Base-by-base conservation (phyloP, 306 rosid species). In the Boehmeria nivea region DNA sequence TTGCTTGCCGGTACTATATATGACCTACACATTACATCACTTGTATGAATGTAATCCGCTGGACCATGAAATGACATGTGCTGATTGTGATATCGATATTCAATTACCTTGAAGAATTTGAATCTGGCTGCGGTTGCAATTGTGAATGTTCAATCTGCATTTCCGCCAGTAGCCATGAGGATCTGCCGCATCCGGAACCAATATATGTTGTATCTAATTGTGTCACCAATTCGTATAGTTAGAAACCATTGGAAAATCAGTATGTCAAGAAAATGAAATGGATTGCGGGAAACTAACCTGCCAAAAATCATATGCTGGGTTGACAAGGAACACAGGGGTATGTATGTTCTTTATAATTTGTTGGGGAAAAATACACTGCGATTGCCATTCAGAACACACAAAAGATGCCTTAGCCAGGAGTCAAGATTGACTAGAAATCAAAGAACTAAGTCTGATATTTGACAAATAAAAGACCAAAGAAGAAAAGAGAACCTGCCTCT, bases 221-320 rank as follows among this genome's bases (percentile, higher is more conserved):
- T 60, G 45, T 69, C 15, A 31, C 61, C 34, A 51, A 64, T 58
- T 64, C 34, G 57, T 15, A 54, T 50, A 44, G 20, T 51, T 24
- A 11, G 59, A 53, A 61, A 13, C 33, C 63, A 53, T 42, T 12
- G 52, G 60, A 31, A 46, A 61, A 52, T 3, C 49, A 27, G 55
- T 31, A 48, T 36, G n/a, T 18, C 12, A 36, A 38, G 45, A 27
- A 60, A 74, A 71, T 46, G 43, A 66, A 73, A 54, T 34, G 69
- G 52, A 23, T 37, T 38, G n/a, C 18, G 14, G 55, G 63, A 57
- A 70, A 40, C 64, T 64, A 66, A 83, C 99, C 95, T 91, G 96
- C 99, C 96, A 91, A 66, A 81, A 84, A 67, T 91, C 96, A 66
- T 87, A 91, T 46, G 86, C 95, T 62, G 96, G 86, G 67, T 87